Base-by-base conservation (phyloP, 331 rosid species). In the Rosa hybrid region DNA sequence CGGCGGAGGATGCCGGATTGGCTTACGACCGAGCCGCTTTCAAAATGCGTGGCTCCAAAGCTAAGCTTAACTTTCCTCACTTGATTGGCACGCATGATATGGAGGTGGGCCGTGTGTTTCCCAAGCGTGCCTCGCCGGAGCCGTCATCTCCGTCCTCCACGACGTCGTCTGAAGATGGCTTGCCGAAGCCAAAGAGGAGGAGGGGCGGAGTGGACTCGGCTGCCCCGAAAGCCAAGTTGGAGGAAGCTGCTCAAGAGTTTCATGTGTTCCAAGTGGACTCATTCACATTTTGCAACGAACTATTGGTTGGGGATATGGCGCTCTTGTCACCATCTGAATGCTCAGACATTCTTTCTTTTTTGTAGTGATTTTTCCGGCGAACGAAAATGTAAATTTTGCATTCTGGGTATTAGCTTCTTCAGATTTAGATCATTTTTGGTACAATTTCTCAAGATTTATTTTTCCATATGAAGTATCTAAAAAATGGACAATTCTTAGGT, bases 1-100 rank as follows among this genome's bases (percentile, higher is more conserved):
- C 71, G 0, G 82, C 81, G 1, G 91, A 82, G 79, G 86, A 89
- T 11, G 92, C 92, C 0, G 90, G 82, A 23, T 74, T 90, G 75
- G 94, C 92, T 68, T 90, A 86, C 54, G 94, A 90, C 45, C 79
- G 27, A 16, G 89, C 90, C 3, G 90, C 92, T 62, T 90, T 86
- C 30, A 72, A 70, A 23, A 84, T 91, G 70, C 97, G 86, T 0
- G 91, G 92, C 69, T 76, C 89, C 0, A 90, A 90, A 78, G 97
- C 94, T 0, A 23, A 90, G 89, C 79, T 83, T n/a, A 83, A 83
- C 82, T 91, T 90, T 20, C 97, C 97, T 16, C 89, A 83, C 56
- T 57, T 83, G 25, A 78, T 83, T 14, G 72, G 82, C 30, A 65
- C 80, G 8, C 71, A 30, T 14, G 75, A 51, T 54, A 25, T 39